Base-by-base conservation (phyloP, 306 rosid genomes). In the Malus asiatica region DNA sequence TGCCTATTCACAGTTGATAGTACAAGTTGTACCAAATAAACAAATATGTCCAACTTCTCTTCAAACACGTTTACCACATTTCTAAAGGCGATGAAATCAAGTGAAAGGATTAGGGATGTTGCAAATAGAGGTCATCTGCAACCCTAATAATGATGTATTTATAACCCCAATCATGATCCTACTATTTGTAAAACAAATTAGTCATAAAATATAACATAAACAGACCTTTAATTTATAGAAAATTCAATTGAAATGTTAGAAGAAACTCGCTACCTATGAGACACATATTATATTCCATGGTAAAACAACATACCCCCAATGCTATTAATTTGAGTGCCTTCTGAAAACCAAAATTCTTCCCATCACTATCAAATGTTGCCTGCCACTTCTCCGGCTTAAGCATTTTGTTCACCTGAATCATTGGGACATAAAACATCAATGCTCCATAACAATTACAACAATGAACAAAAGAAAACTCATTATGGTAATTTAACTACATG, bases 381-480 rank as follows among this genome's bases (percentile, higher is more conserved):
- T 87, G 86, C 98, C 97, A 93, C 79, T 84, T 93, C 69, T 91
- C 96, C 22, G 97, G 93, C 85, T 90, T 93, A 59, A 93, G 96
- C 97, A 86, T 90, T 87, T 87, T 91, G 86, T 82, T 83, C 73
- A 83, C 90, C 98, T 93, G 91, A 83, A 86, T 29, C 80, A 46
- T 64, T 58, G 9, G 22, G 9, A 23, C 22, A 25, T 25, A 46
- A 48, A 78, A 30, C 5, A 6, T 23, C 75, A 75, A 51, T 22
- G 77, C 68, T 80, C 66, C 33, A 46, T 61, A 64, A 59, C 23
- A 27, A 58, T n/a, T 52, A 58, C 42, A 23, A 29, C 32, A 66
- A 60, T 15, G 30, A 58, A 62, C 16, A 66, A 23, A 68, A 44
- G 65, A 66, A 70, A 64, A 58, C 14, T 48, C 6, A 15, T 42